Conservation (phyloP, 805 yeast species). For the Cyberlindnera xishuangbannaensis region DNA sequence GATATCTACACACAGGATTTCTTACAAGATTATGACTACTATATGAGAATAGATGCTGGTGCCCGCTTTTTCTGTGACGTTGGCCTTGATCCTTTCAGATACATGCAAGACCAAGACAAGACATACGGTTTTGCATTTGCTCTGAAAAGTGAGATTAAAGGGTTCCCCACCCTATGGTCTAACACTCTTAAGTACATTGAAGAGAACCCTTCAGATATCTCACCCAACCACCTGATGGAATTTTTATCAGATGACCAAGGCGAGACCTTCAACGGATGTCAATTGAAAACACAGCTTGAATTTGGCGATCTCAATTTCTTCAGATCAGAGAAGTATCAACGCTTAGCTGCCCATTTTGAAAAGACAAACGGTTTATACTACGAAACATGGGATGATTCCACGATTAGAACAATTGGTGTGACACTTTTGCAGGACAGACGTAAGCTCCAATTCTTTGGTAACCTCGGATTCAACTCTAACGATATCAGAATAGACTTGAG, state of each 20-base stretch:
- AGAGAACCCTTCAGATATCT: conserved; percentile 51
- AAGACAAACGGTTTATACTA: conserved; percentile 77
- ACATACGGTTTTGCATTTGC: conserved; percentile 64
- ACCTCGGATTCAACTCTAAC: conserved; percentile 69
- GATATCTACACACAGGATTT: conserved; percentile 40
- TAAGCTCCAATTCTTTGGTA: conserved; percentile 69
- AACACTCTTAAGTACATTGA: conserved; percentile 59
- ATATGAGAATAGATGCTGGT: conserved; percentile 46
- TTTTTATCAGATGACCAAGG: conserved; percentile 71
- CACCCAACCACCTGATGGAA: conserved; percentile 56
- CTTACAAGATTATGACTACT: conserved; percentile 42
- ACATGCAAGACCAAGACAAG: conserved; percentile 47
- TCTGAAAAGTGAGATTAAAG: conserved; percentile 56
- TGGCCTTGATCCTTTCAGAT: conserved; percentile 40
- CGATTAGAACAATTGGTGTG: conserved; percentile 79
- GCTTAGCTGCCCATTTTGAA: conserved; percentile 65
- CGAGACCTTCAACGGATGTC: conserved; percentile 73
- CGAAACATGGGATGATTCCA: conserved; percentile 92
- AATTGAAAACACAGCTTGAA: conserved; percentile 86
- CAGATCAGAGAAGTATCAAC: conserved; percentile 61
- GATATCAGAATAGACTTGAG: conserved; percentile 47
- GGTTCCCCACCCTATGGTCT: conserved; percentile 76
- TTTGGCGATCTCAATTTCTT: conserved; percentile 71
- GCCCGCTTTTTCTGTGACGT: conserved; percentile 40
- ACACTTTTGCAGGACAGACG: conserved; percentile 60